Conservation (phyloP, 345 rosid genomes). For the Rhodamnia rubescens region DNA sequence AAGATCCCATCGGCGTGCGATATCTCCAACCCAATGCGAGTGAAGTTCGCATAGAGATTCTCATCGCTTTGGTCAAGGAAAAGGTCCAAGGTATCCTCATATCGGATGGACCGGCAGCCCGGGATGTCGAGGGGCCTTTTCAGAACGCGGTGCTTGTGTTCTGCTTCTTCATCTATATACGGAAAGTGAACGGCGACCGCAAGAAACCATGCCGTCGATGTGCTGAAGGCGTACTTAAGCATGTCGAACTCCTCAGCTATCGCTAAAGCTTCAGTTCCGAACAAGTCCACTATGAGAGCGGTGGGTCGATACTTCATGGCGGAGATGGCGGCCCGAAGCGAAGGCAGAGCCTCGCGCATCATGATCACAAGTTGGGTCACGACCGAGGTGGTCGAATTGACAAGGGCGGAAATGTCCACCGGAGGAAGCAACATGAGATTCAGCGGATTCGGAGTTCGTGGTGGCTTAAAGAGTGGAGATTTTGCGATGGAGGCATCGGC, state of each 20-base stretch:
- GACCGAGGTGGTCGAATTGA: slow-evolving; percentile 13
- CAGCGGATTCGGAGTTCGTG: slow-evolving; percentile 9
- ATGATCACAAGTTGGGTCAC: slow-evolving; percentile 15
- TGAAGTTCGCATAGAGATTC: background rate
- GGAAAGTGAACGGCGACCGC: slow-evolving; percentile 32
- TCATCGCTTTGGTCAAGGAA: slow-evolving; percentile 7
- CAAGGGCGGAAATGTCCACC: slow-evolving; percentile 13
- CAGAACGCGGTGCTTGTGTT: slow-evolving; percentile 10
- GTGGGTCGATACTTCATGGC: slow-evolving; percentile 24
- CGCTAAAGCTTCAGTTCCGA: slow-evolving; percentile 38
- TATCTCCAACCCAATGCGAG: slow-evolving; percentile 11
- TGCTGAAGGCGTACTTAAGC: slow-evolving; percentile 28
- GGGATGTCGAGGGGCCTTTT: slow-evolving; percentile 28
- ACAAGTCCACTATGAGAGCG: slow-evolving; percentile 36
- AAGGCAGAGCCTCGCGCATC: slow-evolving; percentile 30
- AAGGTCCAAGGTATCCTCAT: slow-evolving; percentile 24
- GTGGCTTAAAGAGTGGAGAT: slow-evolving; percentile 11
- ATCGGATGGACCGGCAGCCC: slow-evolving; percentile 40
- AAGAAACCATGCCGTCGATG: slow-evolving; percentile 55
- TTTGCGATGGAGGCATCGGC: slow-evolving; percentile 16
- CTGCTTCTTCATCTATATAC: slow-evolving; percentile 9
- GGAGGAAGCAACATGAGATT: slow-evolving; percentile 26
- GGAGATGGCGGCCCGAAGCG: slow-evolving; percentile 29
- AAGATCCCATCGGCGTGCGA: slow-evolving; percentile 34
- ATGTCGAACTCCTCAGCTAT: slow-evolving; percentile 36